Evolutionary conservation across 2,329 filamentous ascomycete species (phyloP).

Genomic region (Knoxdaviesia proteae): DNA sequence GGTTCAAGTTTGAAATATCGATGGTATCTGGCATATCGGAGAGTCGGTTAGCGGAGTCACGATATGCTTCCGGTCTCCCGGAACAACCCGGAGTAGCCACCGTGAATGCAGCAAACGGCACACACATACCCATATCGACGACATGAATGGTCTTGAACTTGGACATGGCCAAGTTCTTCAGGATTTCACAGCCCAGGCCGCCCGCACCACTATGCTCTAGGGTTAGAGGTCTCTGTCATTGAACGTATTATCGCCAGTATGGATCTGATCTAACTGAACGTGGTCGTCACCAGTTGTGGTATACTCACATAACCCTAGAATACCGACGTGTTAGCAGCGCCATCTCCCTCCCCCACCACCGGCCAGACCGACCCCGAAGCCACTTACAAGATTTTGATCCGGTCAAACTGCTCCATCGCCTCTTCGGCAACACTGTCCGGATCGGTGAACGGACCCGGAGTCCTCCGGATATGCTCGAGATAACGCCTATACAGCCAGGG

Average conservation of each 20-base stretch:
- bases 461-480: slow-evolving; percentile 60
- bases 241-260: too few species aligned
- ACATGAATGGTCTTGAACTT: slow-evolving; percentile 96
- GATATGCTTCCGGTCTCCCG: too few species aligned
- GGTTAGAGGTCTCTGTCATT: too few species aligned
- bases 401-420: slow-evolving; percentile 35
- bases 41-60: too few species aligned
- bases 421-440: slow-evolving; percentile 32
- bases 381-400: slow-evolving; percentile 54
- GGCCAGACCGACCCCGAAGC: background rate
- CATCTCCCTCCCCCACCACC: too few species aligned
- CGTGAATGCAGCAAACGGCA: background rate
- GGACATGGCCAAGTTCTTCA: slow-evolving; percentile 88
- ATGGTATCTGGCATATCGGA: slow-evolving; percentile 52
- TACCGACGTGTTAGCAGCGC: background rate
- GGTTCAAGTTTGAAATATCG: slow-evolving; percentile 93
- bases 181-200: slow-evolving; percentile 83
- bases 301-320: slow-evolving; percentile 26
- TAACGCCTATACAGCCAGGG: slow-evolving; percentile 41
- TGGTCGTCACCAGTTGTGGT: too few species aligned
- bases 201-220: slow-evolving; percentile 52
- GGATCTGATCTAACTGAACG: too few species aligned
- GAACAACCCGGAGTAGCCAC: too few species aligned
- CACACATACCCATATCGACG: slow-evolving; percentile 72
- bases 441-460: slow-evolving; percentile 64